Evolutionary conservation across 225 moss, liverwort and hornwort species (phyloP), one percentile per base, ranked within the genome.

Genomic region (Asterella californica): DNA sequence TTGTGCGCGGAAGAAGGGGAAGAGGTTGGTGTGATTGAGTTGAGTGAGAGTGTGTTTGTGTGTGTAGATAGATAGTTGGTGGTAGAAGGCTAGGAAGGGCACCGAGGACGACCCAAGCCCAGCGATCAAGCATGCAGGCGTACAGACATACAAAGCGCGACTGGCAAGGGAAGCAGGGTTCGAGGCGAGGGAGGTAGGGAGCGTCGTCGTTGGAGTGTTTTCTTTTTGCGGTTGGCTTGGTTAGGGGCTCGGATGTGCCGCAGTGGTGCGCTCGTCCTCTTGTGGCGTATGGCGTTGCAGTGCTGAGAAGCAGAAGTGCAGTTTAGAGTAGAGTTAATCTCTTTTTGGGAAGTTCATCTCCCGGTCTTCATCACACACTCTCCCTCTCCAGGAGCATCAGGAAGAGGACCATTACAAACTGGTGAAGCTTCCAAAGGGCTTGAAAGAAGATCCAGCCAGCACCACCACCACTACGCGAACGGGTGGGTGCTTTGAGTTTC

Each of bases 11-110:
- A 22, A 70, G 70, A 38, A 73, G 24, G 72, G 27, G 21, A 75
- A 24, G 53, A 21, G 53, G 53, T 75, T 55, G 75, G 75, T 75
- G n/a, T n/a, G n/a, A n/a, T n/a, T n/a, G n/a, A n/a, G n/a, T n/a
- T n/a, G 45, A 42, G 42, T 42, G 42, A 42, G 42, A 42, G 42
- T 3, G 4, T 42, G 42, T 42, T 42, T 7, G 42, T 42, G 42
- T 42, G 3, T 42, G 12, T 24, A 27, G 14, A 52, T 52, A 52
- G 52, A 52, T 52, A 52, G 52, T 3, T 12, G 17, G n/a, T 8
- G 25, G 60, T 7, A 64, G 64, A 30, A 53, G 2, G 53, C 53
- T 10, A 32, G 64, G 64, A 64, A 64, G 64, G 29, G 10, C 30
- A 29, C 64, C 2, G 30, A 29, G 62, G 62, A 62, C 15, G 54